phyloP scores from a whole-genome alignment of 1,139 yeast species.

The Dujonia santamariae region DNA sequence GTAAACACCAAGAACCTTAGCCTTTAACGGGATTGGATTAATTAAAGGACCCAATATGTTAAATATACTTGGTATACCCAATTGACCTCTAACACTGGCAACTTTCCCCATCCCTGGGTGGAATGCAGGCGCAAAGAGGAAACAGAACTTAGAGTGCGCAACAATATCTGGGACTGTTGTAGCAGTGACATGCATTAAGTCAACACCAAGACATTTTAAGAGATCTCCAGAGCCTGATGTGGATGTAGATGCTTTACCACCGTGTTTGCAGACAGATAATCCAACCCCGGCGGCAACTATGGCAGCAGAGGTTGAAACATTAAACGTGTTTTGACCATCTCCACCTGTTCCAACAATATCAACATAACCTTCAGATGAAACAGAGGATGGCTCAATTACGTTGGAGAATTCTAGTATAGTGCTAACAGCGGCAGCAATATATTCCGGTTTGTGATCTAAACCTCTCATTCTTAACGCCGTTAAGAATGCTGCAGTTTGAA shows the following conservation, averaged over 20 bases:
- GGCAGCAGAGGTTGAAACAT: constrained; percentile 92
- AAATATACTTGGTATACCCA: constrained; percentile 91
- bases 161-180: constrained; percentile 66
- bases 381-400: constrained; percentile 38
- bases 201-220: constrained; percentile 72
- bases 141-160: constrained; percentile 56
- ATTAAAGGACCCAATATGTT: constrained; percentile 89
- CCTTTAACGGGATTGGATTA: constrained; percentile 83
- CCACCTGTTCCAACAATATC: constrained; percentile 99
- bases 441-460: constrained; percentile 78
- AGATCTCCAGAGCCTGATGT: constrained; percentile 92
- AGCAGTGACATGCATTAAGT: constrained; percentile 63
- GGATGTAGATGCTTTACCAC: constrained; percentile 95
- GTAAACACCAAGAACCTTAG: constrained; percentile 87
- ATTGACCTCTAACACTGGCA: constrained; percentile 66
- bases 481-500: constrained; percentile 76
- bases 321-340: constrained; percentile 94
- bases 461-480: constrained; percentile 72
- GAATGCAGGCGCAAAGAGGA: constrained; percentile 89
- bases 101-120: constrained; percentile 91
- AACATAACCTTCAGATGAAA: constrained; percentile 55
- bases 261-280: constrained; percentile 80
- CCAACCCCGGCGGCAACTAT: constrained; percentile 93
- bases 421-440: constrained; percentile 80
- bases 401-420: constrained; percentile 64